These are phyloP conservation scores for Blastomyces percursus DNA, from an alignment of 2,329 filamentous ascomycete species.

Conservation along the genomic window DNA sequence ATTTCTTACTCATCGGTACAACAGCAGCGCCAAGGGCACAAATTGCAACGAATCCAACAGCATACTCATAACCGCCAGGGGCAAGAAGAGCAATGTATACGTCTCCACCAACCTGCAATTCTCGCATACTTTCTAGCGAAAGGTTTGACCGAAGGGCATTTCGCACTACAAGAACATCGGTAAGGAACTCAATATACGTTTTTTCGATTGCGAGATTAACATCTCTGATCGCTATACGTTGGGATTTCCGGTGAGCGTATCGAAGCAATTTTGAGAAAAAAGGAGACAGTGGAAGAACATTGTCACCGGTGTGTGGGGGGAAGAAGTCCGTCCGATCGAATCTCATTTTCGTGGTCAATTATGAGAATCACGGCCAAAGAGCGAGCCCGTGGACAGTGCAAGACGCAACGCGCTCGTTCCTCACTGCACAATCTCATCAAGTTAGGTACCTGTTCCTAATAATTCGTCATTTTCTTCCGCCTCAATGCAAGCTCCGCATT, in stretches of 20 bases:
- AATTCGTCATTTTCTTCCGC: background rate
- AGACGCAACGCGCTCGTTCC: background rate
- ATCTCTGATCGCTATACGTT: slow-evolving; percentile 14
- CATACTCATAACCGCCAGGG: slow-evolving; percentile 39
- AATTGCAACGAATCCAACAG: slow-evolving; percentile 39
- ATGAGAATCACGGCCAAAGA: background rate
- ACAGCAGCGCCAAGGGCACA: slow-evolving; percentile 38
- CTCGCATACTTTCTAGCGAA: slow-evolving; percentile 6
- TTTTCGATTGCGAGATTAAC: slow-evolving; percentile 14
- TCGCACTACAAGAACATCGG: slow-evolving; percentile 12
- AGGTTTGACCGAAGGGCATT: slow-evolving; percentile 9
- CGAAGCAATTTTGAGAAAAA: slow-evolving; percentile 21
- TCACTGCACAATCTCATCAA: background rate
- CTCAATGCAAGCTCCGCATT: background rate
- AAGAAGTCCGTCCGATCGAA: slow-evolving; percentile 16
- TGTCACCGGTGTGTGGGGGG: slow-evolving; percentile 18
- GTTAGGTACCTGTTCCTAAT: background rate
- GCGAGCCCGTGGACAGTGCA: background rate
- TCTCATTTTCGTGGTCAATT: slow-evolving; percentile 6
- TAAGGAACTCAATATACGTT: slow-evolving; percentile 13
- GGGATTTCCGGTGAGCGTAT: slow-evolving; percentile 17
- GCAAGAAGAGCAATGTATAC: slow-evolving; percentile 34
- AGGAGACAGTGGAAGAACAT: slow-evolving; percentile 20
- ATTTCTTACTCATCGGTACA: slow-evolving; percentile 30
- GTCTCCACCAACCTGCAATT: slow-evolving; percentile 15